Base-by-base conservation (phyloP, 208 protist genomes). In the Blastocrithidia nonstop region DNA sequence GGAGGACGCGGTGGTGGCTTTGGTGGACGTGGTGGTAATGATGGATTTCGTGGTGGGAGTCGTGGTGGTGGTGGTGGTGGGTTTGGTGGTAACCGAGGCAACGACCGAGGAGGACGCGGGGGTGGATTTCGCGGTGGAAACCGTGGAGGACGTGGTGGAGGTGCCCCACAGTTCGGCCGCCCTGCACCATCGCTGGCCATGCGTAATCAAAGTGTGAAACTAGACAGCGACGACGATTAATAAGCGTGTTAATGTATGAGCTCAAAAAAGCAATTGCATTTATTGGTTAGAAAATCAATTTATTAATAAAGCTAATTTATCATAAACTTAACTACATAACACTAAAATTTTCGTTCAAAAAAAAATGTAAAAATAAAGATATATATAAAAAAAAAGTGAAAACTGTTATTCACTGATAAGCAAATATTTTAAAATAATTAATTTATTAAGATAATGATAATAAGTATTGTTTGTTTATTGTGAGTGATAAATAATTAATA, bases 211-310 rank as follows among this genome's bases (percentile, higher is more conserved):
- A 85, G 57, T 50, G 61, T 62, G 9, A 85, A 78, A 57, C 70
- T 85, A 37, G 74, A 71, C 47, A 86, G 75, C 45, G 80, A 90
- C 42, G 71, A 72, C 49, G 71, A 76, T 24, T 73, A 74, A 55
- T 6, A 13, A 13, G 11, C 16, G 25, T 46, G 32, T 35, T 46
- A n/a, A 7, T 52, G 17, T 44, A 17, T 48, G 40, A 23, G 6
- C 28, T 54, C 24, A 45, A 15, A 28, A 9, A 31, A 57, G 40
- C 29, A 54, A 33, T 28, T 54, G 44, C 20, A 27, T 26, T 32
- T 23, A 22, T 54, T 46, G 26, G 2, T 57, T 57, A 21, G n/a
- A 19, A 16, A 3, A 1, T 21, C 35, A 54, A 54, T 37, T 21
- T 15, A 11, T 9, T 47, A 19, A 47, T 27, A 47, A 42, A 42